These are phyloP conservation scores for Pythium vanterpoolii DNA, from an alignment of 352 stramenopile genomes.

Conservation along the genomic window DNA sequence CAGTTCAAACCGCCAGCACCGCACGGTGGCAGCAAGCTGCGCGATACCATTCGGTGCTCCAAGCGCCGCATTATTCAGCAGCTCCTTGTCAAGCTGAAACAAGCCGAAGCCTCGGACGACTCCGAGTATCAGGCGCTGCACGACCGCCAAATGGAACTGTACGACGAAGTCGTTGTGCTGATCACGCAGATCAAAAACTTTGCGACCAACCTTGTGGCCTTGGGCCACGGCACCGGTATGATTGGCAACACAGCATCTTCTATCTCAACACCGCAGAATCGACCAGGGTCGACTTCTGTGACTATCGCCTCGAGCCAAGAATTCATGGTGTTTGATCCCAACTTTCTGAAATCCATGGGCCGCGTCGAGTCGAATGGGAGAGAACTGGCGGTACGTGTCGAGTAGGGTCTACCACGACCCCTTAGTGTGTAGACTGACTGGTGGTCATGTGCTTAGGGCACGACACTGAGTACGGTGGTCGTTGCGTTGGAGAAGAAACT, in stretches of 20 bases:
- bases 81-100: constrained; percentile 39
- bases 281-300: neutral
- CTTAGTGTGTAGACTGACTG: neutral
- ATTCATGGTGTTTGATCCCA: constrained; percentile 20
- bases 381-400: constrained; percentile 23
- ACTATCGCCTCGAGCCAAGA: constrained; percentile 9
- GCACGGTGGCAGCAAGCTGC: constrained; percentile 20
- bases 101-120: constrained; percentile 36
- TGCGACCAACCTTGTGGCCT: constrained; percentile 35
- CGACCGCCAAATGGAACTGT: constrained; percentile 31
- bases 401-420: neutral
- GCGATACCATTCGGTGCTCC: constrained; percentile 34
- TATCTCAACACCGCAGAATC: constrained; percentile 18
- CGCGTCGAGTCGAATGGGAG: constrained; percentile 21
- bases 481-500: constrained; percentile 38
- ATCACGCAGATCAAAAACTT: constrained; percentile 40
- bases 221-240: constrained; percentile 30
- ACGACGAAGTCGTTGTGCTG: constrained; percentile 24
- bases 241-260: constrained; percentile 27
- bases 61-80: constrained; percentile 49
- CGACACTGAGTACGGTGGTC: constrained; percentile 30
- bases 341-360: constrained; percentile 25
- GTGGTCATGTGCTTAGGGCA: constrained; percentile 14
- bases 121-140: constrained; percentile 35
- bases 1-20: constrained; percentile 15